These are phyloP conservation scores for Alternaria sp. DNA, from an alignment of 2,329 filamentous ascomycete species.

Conservation along the genomic window DNA sequence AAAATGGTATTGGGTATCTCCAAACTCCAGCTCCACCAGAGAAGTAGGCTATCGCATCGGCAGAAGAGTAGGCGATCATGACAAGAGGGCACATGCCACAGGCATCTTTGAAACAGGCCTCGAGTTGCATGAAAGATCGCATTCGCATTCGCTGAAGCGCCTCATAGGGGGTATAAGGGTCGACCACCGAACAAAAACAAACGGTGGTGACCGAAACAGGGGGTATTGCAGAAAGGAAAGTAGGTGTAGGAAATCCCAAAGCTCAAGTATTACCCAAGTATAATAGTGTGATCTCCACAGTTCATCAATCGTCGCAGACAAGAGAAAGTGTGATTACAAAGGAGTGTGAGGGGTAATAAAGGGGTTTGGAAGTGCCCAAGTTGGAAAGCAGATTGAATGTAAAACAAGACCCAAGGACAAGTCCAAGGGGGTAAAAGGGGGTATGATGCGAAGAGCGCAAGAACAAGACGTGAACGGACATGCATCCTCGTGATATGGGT, in stretches of 20 bases:
- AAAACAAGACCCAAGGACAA: conserved; percentile 16
- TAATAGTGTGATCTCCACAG: conserved; percentile 9
- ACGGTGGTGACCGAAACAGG: conserved; percentile 12
- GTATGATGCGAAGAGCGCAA: conserved; percentile 11
- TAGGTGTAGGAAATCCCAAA: background rate
- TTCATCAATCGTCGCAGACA: conserved; percentile 44
- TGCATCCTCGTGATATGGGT: conserved; percentile 31
- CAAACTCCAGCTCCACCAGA: conserved; percentile 54
- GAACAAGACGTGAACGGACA: conserved; percentile 19
- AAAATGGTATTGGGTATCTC: conserved; percentile 44
- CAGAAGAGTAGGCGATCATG: conserved; percentile 14
- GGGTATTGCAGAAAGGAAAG: conserved; percentile 7
- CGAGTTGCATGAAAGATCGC: conserved; percentile 1
- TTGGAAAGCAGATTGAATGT: conserved; percentile 20
- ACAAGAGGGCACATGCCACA: conserved; percentile 20
- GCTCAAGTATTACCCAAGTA: conserved; percentile 11
- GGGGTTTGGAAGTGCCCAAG: conserved; percentile 13
- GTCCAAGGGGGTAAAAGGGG: conserved; percentile 15
- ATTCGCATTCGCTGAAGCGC: conserved; percentile 12
- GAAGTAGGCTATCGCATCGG: conserved; percentile 28
- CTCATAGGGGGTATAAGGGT: background rate
- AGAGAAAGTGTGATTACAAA: conserved; percentile 38
- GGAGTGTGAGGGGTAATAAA: conserved; percentile 26
- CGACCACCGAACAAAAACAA: conserved; percentile 12
- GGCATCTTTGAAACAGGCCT: conserved; percentile 10